Evolutionary conservation across 192 early-diverging fungal genomes (phyloP).

Genomic region (Coemansia sp.): DNA sequence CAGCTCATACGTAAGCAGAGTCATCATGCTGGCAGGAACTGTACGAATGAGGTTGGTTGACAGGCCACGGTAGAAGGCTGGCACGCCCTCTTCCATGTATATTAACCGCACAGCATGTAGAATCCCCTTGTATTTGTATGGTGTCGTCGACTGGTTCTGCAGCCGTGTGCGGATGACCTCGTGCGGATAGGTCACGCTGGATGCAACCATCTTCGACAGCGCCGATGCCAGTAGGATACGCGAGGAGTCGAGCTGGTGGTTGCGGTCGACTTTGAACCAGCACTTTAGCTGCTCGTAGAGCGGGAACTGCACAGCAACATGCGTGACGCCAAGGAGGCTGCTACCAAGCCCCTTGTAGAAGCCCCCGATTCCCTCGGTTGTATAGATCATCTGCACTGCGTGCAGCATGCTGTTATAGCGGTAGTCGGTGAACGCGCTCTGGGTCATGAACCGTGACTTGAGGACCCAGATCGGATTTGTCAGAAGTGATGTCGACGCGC

Average conservation of each 20-base stretch:
- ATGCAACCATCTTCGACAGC: conserved; percentile 86
- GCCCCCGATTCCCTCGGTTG: conserved; percentile 73
- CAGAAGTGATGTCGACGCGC: conserved; percentile 69
- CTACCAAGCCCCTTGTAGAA: conserved; percentile 93
- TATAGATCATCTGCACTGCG: conserved; percentile 75
- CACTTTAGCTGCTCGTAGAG: conserved; percentile 89
- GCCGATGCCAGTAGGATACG: conserved; percentile 80
- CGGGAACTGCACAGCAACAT: conserved; percentile 94
- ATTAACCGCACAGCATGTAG: conserved; percentile 75
- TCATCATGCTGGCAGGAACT: conserved; percentile 83
- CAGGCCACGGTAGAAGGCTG: conserved; percentile 87
- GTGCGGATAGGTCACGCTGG: conserved; percentile 90
- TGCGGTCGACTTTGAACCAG: conserved; percentile 19
- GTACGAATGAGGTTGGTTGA: conserved; percentile 83
- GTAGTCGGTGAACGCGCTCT: conserved; percentile 70
- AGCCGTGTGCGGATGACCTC: conserved; percentile 92
- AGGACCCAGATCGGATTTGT: conserved; percentile 95
- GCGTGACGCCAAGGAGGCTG: conserved; percentile 87
- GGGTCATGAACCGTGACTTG: conserved; percentile 88
- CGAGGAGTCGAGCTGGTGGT: conserved; percentile 32
- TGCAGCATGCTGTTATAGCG: conserved; percentile 80
- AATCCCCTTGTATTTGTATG: conserved; percentile 81
- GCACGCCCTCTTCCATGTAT: conserved; percentile 71
- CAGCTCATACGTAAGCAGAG: conserved; percentile 86
- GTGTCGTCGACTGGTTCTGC: conserved; percentile 77